Evolutionary conservation across 2,329 filamentous ascomycete genomes (phyloP).

Genomic region (Hymenotorrendiella dingleyae): DNA sequence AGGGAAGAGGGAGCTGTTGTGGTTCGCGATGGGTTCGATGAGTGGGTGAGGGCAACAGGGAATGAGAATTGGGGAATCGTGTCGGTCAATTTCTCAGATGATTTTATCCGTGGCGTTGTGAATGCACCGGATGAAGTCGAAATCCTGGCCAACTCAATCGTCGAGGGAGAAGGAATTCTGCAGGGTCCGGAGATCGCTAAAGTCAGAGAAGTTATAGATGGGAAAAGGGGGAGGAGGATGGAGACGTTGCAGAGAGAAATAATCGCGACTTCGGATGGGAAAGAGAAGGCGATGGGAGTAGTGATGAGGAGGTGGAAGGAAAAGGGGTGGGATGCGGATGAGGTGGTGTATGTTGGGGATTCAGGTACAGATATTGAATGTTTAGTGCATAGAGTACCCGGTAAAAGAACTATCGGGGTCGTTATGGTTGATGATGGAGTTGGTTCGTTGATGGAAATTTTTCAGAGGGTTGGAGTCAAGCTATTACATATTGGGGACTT

Average conservation of each 20-base stretch:
- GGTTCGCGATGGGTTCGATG: slow-evolving; percentile 13
- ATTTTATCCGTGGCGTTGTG: slow-evolving; percentile 23
- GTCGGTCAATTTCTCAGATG: slow-evolving; percentile 23
- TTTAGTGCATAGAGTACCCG: no score
- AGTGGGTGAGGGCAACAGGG: slow-evolving; percentile 4
- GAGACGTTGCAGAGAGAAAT: slow-evolving; percentile 13
- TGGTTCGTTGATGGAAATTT: slow-evolving; percentile 12
- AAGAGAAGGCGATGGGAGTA: slow-evolving; percentile 18
- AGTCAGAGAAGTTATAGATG: no score
- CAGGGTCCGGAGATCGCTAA: no score
- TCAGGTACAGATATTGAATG: slow-evolving; percentile 29
- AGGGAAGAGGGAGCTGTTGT: slow-evolving; percentile 16
- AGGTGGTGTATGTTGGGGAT: slow-evolving; percentile 28
- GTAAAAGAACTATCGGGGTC: slow-evolving; percentile 18
- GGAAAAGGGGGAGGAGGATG: slow-evolving; percentile 11
- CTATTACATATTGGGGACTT: slow-evolving; percentile 13
- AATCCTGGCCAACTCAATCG: slow-evolving; percentile 23
- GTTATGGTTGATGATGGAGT: slow-evolving; percentile 18
- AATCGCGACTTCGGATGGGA: slow-evolving; percentile 22
- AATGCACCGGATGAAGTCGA: slow-evolving; percentile 5
- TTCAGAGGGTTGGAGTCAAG: slow-evolving; percentile 15
- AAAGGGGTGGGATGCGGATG: not conserved
- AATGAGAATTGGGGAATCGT: slow-evolving; percentile 19
- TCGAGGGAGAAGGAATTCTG: no score
- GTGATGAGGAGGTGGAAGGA: slow-evolving; percentile 11